Base-by-base conservation (phyloP, 768 basidiomycete genomes). In the Leccinum subgranulosum region DNA sequence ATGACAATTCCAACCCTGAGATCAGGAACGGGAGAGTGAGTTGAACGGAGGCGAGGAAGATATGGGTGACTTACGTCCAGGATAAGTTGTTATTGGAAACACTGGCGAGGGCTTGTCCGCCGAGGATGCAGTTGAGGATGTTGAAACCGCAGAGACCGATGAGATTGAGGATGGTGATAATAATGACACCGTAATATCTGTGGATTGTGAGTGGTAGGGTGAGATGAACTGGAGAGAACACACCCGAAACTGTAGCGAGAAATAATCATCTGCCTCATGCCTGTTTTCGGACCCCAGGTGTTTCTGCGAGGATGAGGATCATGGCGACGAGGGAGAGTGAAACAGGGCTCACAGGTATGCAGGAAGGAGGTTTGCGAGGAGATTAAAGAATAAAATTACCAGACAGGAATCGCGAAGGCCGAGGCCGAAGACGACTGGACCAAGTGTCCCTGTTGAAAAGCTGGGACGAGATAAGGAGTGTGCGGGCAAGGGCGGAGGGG, bases 191-290 rank as follows among this genome's bases (percentile, higher is more conserved):
- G 55, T 80, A 86, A 64, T 81, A 82, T 14, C 87, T 70, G 64
- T 15, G 25, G n/a, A 36, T 15, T 0, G 53, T 57, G 53, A 6
- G 21, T 1, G 14, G 1, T 4, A 0, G 28, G 51, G 9, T 11
- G n/a, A 55, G 75, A 76, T 12, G 75, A 66, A 43, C 1, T 19
- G n/a, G 62, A 75, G 75, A 50, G 69, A 66, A 66, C 74, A 8
- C 14, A 80, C 79, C 83, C 83, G 62, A 83, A 83, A 54, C 73
- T 80, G 66, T 83, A 86, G 25, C 83, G 73, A 3, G 91, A 85
- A 46, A 84, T 81, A 23, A 90, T 83, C 89, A 94, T 92, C 64
- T 93, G 87, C 19, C 91, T 81, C 66, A 87, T 81, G 11, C 94
- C 94, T 1, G 88, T 75, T 67, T 84, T 86, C 0, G 92, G 89